Conservation (phyloP, 2,329 filamentous ascomycete genomes). For the Clonostachys solani region DNA sequence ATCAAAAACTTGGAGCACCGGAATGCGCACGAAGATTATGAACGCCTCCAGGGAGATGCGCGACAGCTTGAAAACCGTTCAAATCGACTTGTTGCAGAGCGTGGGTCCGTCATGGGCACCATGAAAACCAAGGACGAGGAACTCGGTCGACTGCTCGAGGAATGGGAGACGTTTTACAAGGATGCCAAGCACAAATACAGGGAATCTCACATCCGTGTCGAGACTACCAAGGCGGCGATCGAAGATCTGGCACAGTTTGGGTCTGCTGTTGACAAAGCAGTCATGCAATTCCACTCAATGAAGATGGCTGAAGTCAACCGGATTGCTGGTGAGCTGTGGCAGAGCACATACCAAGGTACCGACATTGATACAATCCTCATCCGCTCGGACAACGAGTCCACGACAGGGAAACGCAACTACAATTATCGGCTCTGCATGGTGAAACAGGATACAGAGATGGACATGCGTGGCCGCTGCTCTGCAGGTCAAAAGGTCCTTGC, state of each 20-base stretch:
- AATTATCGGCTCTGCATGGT: conserved; percentile 99
- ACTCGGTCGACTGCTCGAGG: conserved; percentile 64
- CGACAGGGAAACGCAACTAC: conserved; percentile 73
- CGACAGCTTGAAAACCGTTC: conserved; percentile 61
- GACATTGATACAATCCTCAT: conserved; percentile 97
- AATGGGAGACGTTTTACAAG: conserved; percentile 85
- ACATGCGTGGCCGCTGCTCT: conserved; percentile 97
- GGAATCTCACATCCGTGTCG: conserved; percentile 83
- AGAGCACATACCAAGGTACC: conserved; percentile 91
- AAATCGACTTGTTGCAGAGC: conserved; percentile 67
- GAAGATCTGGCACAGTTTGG: conserved; percentile 84
- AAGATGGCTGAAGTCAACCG: conserved; percentile 99
- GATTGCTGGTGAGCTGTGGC: conserved; percentile 95
- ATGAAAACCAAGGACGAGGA: conserved; percentile 85
- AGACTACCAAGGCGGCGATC: conserved; percentile 87
- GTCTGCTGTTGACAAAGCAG: conserved; percentile 85
- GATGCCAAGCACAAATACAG: conserved; percentile 77
- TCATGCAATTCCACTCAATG: conserved; percentile 92
- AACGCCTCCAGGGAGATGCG: conserved; percentile 68
- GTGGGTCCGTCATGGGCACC: conserved; percentile 69
- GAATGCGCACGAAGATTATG: conserved; percentile 79
- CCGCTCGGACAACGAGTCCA: conserved; percentile 80
- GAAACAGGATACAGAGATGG: conserved; percentile 96
- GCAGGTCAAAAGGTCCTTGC: conserved; percentile 96
- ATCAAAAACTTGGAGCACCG: conserved; percentile 72